Base-by-base conservation (phyloP, 306 rosid genomes). In the Carpinus viminea region DNA sequence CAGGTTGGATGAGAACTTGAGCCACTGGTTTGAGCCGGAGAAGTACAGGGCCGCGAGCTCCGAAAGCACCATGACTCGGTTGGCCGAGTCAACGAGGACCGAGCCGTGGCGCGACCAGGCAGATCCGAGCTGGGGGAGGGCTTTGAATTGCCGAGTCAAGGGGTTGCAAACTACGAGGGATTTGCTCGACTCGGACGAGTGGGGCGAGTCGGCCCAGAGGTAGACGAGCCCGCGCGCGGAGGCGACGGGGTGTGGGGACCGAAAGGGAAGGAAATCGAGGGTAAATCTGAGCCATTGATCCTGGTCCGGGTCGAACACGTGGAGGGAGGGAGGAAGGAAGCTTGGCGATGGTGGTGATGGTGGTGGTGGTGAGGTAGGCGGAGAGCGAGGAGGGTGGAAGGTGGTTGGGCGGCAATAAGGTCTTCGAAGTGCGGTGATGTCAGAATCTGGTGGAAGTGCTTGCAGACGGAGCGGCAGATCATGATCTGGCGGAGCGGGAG, bases 101-200 rank as follows among this genome's bases (percentile, higher is more conserved):
- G 91, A 81, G 15, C 98, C 98, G 45, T 94, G 98, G 31, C 97
- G 88, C 7, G 97, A 90, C 98, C 98, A 94, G 16, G 98, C 98
- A 12, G 98, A 94, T 34, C 98, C 98, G 5, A 94, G 88, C 72
- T 81, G 97, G 0, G 98, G 98, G 69, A 94, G 85, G 46, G 81
- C 85, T 5, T 90, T 89, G 77, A 88, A 94, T 24, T 74, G 90
- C 21, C 89, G 91, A 5, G 93, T 92, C 53, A 94, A 72, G 1
- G 97, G 98, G 81, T 94, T 94, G 41, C 97, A 92, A 15, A 90
- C 91, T 12, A 94, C 61, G 10, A 94, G 91, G 0, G 96, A 86
- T 74, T 92, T 94, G 41, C 73, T 61, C 11, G 88, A 70, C 28
- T 84, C 86, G 20, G 86, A 54, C 36, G 85, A 69, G 16, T 80